Percentiles rank a stretch among this genome's conserved stretches.
Evolutionary conservation across 805 yeast species (phyloP).

Genomic region (Metschnikowia vanudenii): DNA sequence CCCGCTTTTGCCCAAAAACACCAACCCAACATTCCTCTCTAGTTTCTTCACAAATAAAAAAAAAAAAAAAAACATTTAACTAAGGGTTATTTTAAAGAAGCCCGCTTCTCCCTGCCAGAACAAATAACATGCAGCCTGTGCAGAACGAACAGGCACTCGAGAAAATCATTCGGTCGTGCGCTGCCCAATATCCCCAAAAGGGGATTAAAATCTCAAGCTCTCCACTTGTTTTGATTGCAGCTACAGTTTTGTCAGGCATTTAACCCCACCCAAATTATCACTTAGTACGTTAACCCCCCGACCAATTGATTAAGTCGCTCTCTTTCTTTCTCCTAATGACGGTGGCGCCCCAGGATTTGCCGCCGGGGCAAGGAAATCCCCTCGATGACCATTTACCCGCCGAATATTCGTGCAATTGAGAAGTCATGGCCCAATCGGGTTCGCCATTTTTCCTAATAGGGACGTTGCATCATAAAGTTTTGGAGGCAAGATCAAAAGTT

Average conservation of each 20-base stretch:
- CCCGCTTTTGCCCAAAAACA: no score
- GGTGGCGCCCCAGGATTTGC: no score
- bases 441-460: conserved; percentile 22
- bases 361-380: no score
- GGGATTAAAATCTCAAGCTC: conserved; percentile 21
- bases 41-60: no score
- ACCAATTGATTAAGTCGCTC: no score
- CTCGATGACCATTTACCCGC: no score
- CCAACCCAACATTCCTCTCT: no score
- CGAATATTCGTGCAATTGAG: background rate
- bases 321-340: no score
- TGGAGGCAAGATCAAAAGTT: background rate
- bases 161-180: conserved; percentile 14
- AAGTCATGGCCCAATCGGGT: conserved; percentile 21
- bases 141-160: conserved; percentile 6
- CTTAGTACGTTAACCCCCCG: conserved; percentile 4
- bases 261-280: conserved; percentile 1
- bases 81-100: background rate
- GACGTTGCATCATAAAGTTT: conserved; percentile 14
- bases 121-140: conserved; percentile 6
- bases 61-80: no score
- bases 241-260: conserved; percentile 12
- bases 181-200: conserved; percentile 20
- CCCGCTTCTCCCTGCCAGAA: conserved; percentile 9
- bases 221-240: conserved; percentile 18